Evolutionary conservation across 1,284 basidiomycete genomes (phyloP).

Genomic region (Malassezia nana): DNA sequence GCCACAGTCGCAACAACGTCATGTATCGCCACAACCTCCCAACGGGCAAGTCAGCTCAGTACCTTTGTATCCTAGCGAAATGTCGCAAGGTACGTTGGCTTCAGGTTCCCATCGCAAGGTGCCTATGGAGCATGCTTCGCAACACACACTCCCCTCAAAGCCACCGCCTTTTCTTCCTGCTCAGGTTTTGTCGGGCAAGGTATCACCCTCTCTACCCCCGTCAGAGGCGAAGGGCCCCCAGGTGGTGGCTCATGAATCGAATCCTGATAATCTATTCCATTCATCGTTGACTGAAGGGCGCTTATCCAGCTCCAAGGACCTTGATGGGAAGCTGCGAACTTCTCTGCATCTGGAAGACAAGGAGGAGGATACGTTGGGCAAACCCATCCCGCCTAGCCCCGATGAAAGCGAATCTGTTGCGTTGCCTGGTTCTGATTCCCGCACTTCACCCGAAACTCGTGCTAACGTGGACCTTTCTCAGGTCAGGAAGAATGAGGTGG

Average conservation of each 20-base stretch:
- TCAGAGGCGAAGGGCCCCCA: background rate
- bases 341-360: background rate
- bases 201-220: background rate
- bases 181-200: background rate
- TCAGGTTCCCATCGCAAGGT: too few species aligned
- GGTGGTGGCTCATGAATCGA: background rate
- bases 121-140: background rate
- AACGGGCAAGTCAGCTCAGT: too few species aligned
- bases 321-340: background rate
- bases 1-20: background rate
- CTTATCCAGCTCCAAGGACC: background rate
- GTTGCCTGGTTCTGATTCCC: too few species aligned
- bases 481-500: background rate
- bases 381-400: background rate
- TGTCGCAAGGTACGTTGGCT: background rate
- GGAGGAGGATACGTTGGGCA: background rate
- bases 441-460: background rate
- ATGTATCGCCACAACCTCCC: background rate
- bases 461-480: background rate
- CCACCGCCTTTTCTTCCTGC: background rate
- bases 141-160: background rate
- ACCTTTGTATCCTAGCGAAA: background rate
- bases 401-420: background rate
- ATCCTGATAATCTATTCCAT: too few species aligned
- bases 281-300: too few species aligned